Evolutionary conservation across 1,284 basidiomycete genomes (phyloP).

Genomic region (Abortiporus biennis): DNA sequence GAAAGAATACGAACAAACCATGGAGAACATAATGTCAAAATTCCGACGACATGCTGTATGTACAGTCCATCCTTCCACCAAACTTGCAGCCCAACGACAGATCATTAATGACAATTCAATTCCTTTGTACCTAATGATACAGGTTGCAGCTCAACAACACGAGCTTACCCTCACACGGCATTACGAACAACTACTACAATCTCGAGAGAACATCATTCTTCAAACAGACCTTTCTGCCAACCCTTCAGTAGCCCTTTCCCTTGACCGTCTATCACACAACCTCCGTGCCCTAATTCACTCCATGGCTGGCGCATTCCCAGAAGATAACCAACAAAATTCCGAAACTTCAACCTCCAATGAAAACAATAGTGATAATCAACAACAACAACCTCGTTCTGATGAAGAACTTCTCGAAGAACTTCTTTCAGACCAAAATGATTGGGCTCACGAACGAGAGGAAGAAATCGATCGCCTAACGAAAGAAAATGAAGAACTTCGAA

Average conservation of each 20-base stretch:
- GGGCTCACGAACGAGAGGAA: conserved; percentile 78
- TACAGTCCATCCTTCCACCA: conserved; percentile 15
- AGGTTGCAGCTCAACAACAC: conserved; percentile 89
- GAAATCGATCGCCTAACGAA: conserved; percentile 75
- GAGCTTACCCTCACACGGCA: conserved; percentile 86
- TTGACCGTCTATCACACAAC: conserved; percentile 67
- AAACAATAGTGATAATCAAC: neutral
- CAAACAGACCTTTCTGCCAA: conserved; percentile 56
- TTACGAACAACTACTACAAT: conserved; percentile 82
- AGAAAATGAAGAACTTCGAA: conserved; percentile 78
- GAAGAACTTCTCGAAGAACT: conserved; percentile 15
- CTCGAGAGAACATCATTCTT: conserved; percentile 60
- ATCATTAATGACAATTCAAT: neutral
- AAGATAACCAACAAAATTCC: conserved; percentile 10
- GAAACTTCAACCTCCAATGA: conserved; percentile 13
- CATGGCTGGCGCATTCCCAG: conserved; percentile 63
- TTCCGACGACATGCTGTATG: conserved; percentile 90
- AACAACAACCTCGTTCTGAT: neutral
- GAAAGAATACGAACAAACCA: conserved; percentile 92
- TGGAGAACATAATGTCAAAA: conserved; percentile 96
- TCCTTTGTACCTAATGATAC: conserved; percentile 12
- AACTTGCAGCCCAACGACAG: too few relatives aligned
- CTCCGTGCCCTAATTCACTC: conserved; percentile 71
- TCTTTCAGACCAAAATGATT: conserved; percentile 49
- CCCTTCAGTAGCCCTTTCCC: conserved; percentile 44